Evolutionary conservation across 2,329 filamentous ascomycete genomes (phyloP), one percentile per base, ranked within the genome.

Genomic region (Chlorencoelia australis): DNA sequence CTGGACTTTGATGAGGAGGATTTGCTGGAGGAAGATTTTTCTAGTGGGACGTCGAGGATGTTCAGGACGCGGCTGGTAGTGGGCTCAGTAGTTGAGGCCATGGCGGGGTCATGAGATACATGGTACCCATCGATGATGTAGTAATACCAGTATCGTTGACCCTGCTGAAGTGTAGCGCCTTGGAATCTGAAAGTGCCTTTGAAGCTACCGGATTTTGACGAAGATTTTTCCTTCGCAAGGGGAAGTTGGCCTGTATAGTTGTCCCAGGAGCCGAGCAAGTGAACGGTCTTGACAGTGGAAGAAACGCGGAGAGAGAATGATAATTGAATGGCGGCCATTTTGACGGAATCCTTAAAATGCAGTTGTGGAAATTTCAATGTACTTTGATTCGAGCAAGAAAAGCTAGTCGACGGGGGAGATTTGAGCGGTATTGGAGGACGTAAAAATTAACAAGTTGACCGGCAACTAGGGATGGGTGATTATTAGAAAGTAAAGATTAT

Each of bases 121-220:
- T 95, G 88, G 77, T 95, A 95, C 53, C 91, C 91, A 63, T 98
- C 91, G 63, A 96, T 91, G 78, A 96, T 95, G 74, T 95, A 98
- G 78, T 98, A 98, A 79, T 96, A 98, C 91, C 91, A 98, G 78
- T 96, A 96, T 60, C 89, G 81, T 61, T 85, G 79, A 60, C 89
- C 87, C 54, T 85, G 71, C 69, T 89, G 79, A 54, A 96, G 75
- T 42, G 85, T 89, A 45, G 76, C 67, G 59, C 81, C 82, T 66
- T 91, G 83, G 69, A 98, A 95, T 67, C 86, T 82, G 72, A 98
- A 95, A 56, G 86, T 93, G 58, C 89, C 91, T 62, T 88, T 84
- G 87, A 89, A 96, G 52, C 82, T 82, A 59, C 87, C 87, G 39
- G 82, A 77, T 71, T 94, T 94, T 65, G 80, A 79, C 32, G 81